A percentile compares a stretch with the other conserved stretches of the same genome.
phyloP scores from a whole-genome alignment of 805 yeast genomes.

The Candida krabiensis region DNA sequence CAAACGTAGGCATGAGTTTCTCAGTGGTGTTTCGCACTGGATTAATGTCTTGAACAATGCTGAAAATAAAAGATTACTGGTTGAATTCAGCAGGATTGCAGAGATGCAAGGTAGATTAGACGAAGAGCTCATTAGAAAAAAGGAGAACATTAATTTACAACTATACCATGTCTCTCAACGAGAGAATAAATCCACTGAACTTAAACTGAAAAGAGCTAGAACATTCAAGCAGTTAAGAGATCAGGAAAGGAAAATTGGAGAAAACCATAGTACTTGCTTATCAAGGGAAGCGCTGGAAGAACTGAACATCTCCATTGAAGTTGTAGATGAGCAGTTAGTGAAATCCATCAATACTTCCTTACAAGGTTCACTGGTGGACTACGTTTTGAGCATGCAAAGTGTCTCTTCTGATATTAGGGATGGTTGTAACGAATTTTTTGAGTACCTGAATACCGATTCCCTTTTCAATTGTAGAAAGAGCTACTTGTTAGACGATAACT shows the following conservation, averaged over 20 bases:
- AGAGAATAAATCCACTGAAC: slow-evolving; percentile 46
- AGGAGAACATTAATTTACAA: slow-evolving; percentile 44
- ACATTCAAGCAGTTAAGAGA: slow-evolving; percentile 40
- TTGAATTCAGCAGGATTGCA: slow-evolving; percentile 40
- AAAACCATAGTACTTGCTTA: slow-evolving; percentile 42
- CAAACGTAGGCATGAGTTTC: slow-evolving; percentile 37
- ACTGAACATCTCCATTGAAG: slow-evolving; percentile 47
- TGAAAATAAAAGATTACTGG: slow-evolving; percentile 39
- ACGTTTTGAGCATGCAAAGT: slow-evolving; percentile 35
- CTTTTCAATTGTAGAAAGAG: slow-evolving; percentile 21
- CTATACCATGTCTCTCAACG: slow-evolving; percentile 48
- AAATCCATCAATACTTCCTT: slow-evolving; percentile 47
- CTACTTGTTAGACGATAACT: slow-evolving; percentile 14
- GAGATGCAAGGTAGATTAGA: slow-evolving; percentile 37
- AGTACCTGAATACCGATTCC: slow-evolving; percentile 23
- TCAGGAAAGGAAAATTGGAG: slow-evolving; percentile 47
- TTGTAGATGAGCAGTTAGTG: slow-evolving; percentile 50
- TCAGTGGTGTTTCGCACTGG: slow-evolving; percentile 45
- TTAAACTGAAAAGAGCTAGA: slow-evolving; percentile 37
- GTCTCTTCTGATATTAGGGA: slow-evolving; percentile 28
- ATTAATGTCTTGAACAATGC: slow-evolving; percentile 37
- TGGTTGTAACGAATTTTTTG: slow-evolving; percentile 31
- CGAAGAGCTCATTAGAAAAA: slow-evolving; percentile 40
- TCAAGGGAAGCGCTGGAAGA: slow-evolving; percentile 54
- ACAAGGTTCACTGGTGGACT: slow-evolving; percentile 46